Base-by-base conservation (phyloP, 2,329 filamentous ascomycete species). In the Cladosporium sp. region DNA sequence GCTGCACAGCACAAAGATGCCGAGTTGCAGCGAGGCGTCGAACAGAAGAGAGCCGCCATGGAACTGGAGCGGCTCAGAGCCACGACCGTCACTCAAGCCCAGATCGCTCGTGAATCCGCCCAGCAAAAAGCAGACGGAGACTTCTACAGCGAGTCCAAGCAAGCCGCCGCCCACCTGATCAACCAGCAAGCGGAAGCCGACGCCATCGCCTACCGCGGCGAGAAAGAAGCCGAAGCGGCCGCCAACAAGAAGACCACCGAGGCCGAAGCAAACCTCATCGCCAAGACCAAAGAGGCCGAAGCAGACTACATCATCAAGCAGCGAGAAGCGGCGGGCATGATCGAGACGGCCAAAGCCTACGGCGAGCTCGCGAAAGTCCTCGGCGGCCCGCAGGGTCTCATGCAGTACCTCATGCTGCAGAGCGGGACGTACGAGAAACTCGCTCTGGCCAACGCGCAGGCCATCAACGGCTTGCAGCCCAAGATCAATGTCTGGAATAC, bases 401-500 rank as follows among this genome's bases (percentile, higher is more conserved):
- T 94, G 59, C 85, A 91, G 67, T 92, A 86, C 75, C 78, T 92
- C 70, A 94, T 94, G 89, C 82, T 95, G 63, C 84, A 91, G 72
- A 85, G 85, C 67, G 84, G 84, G 59, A 87, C 85, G 0, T 92
- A 88, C 67, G 79, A 87, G 63, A 78, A 84, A 59, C 78, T 94
- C 43, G 88, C 88, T 51, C 77, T 85, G 59, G 87, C 86, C 43
- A 94, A 94, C 60, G 88, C 85, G 40, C 67, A 76, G 27, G 88
- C 87, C 27, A 80, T 94, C 63, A 76, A 80, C 45, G 88, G 88
- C 20, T 71, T 94, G 57, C 80, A 90, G 67, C 89, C 89, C 57
- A 94, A 94, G 83, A 93, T 94, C 72, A 90, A 84, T 55, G 83
- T 92, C 20, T 95, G 88, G 89, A 93, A 88, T 65, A 94, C 88